Base-by-base conservation (phyloP, 306 rosid species). In the Alnus rubra region DNA sequence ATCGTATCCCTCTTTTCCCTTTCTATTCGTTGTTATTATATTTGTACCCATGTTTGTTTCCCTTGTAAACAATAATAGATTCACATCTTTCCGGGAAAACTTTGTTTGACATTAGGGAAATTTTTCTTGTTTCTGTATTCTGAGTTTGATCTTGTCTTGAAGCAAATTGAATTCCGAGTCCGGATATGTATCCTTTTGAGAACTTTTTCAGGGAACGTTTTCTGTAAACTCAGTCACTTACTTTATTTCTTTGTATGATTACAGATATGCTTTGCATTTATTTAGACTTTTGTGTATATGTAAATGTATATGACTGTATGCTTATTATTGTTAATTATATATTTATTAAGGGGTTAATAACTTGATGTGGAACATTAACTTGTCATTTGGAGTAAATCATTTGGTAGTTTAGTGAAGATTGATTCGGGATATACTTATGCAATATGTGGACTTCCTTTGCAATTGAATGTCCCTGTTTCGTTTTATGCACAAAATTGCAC, bases 1-100 rank as follows among this genome's bases (percentile, higher is more conserved):
- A 95, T 87, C 39, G 78, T 78, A 35, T 45, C 9, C 19, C 28
- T 28, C n/a, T 49, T 49, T 13, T 9, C 47, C 8, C 47, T 45
- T 45, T 39, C 37, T 39, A 0, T 37, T 16, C 37, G 30, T 14
- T 42, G 45, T 42, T 5, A 4, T n/a, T 35, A 15, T 49, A 5
- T 79, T 12, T 5, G 4, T 18, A 31, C 54, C 19, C 8, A 5
- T 39, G 9, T 4, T 1, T 47, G 11, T 12, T 45, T 16, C 44
- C 15, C 50, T 1, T 7, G 71, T n/a, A 67, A 39, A 39, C 16
- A 7, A 42, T 23, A 37, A 4, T 7, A 16, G 30, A 16, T 44
- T 3, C 12, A 12, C 30, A 13, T 48, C 42, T 30, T 59, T 58
- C 75, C 59, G 48, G 51, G 44, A 67, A 18, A 15, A 39, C 16